Evolutionary conservation across 106 monocot species (phyloP).

Genomic region (Amphibolis antarctica): DNA sequence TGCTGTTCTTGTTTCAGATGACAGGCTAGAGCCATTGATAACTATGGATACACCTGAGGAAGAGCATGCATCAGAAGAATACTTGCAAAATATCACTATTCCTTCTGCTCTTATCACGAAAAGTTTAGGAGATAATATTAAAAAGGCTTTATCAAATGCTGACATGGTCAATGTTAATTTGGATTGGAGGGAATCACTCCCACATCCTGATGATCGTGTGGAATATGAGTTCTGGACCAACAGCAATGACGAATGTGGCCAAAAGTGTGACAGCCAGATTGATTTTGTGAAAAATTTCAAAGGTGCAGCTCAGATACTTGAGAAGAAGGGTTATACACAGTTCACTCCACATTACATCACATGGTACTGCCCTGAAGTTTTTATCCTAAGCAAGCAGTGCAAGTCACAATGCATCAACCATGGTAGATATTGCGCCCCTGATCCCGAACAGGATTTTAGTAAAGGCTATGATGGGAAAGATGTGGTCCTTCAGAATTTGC

Average conservation of each 20-base stretch:
- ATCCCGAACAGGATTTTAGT: conserved; percentile 96
- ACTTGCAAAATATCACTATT: conserved; percentile 85
- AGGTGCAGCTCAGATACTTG: conserved; percentile 88
- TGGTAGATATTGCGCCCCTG: conserved; percentile 95
- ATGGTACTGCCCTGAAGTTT: conserved; percentile 90
- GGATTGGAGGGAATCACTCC: conserved; percentile 96
- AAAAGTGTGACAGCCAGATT: conserved; percentile 85
- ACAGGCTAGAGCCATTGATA: conserved; percentile 77
- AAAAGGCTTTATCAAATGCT: conserved; percentile 54
- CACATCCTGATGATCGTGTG: conserved; percentile 95
- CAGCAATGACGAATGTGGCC: conserved; percentile 95
- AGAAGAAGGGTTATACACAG: conserved; percentile 80
- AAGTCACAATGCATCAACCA: conserved; percentile 95
- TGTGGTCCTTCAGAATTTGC: conserved; percentile 91
- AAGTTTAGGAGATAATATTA: conserved; percentile 62
- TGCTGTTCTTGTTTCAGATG: conserved; percentile 84
- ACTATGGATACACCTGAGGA: conserved; percentile 96
- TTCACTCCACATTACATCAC: conserved; percentile 99
- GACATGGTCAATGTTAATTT: conserved; percentile 97
- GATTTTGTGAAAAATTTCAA: conserved; percentile 75
- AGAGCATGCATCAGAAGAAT: conserved; percentile 63
- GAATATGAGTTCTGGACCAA: conserved; percentile 99
- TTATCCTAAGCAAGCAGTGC: conserved; percentile 82
- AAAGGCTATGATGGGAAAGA: conserved; percentile 93
- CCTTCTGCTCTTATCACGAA: conserved; percentile 82